Conservation (phyloP, 805 yeast species). For the Candida silvicultrix region DNA sequence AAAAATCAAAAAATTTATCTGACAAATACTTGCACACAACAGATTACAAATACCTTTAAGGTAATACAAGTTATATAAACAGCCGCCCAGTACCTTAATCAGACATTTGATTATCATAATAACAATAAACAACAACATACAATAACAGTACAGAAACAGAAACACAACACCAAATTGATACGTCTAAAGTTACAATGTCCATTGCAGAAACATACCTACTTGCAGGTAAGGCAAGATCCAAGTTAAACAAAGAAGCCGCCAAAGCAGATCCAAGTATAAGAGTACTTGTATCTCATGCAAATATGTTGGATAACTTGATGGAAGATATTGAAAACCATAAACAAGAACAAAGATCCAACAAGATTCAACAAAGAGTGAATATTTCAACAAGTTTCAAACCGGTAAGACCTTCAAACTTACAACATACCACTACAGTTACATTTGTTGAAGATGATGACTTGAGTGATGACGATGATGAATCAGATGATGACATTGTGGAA, state of each 20-base stretch:
- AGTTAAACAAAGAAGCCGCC: constrained; percentile 19
- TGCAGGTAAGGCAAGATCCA: constrained; percentile 20
- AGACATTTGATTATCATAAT: no score
- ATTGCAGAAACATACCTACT: constrained; percentile 16
- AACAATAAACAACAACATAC: background rate
- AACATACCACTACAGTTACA: constrained; percentile 4
- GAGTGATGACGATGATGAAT: constrained; percentile 7
- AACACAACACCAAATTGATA: background rate
- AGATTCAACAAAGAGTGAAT: constrained; percentile 1
- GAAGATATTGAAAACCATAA: constrained; percentile 17
- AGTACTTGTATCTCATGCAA: constrained; percentile 21
- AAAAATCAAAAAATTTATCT: background rate
- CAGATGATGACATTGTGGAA: constrained; percentile 8
- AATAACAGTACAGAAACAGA: background rate
- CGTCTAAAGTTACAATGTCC: background rate
- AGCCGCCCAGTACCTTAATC: no score
- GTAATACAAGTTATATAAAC: background rate
- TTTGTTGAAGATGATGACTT: constrained; percentile 6
- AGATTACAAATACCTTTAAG: background rate
- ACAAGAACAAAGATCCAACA: background rate
- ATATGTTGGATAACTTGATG: constrained; percentile 19
- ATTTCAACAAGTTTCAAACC: constrained; percentile 4
- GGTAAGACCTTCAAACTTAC: constrained; percentile 2
- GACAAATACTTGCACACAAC: background rate
- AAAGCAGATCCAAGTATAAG: constrained; percentile 19